A percentile compares a stretch with the other conserved stretches of the same genome.
These are phyloP conservation scores for Saccharomyces uvarum DNA, from an alignment of 1,139 yeast genomes.

Conservation along the genomic window DNA sequence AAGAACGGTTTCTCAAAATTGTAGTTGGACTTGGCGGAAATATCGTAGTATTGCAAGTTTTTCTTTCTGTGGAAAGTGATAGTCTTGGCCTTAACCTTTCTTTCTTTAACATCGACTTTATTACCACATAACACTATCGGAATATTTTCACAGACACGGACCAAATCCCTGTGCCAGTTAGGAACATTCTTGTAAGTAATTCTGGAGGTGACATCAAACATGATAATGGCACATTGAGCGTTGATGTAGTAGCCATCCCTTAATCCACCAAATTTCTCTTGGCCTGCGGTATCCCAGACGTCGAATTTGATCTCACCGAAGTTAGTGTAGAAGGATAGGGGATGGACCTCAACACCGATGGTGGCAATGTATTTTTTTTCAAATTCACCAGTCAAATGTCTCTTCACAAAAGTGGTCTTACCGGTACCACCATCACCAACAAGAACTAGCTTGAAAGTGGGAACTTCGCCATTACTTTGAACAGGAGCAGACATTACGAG, in stretches of 20 bases:
- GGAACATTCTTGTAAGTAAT: constrained; percentile 99
- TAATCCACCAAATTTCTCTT: constrained; percentile 98
- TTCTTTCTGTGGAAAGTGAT: constrained; percentile 99
- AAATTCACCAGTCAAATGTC: constrained; percentile 99
- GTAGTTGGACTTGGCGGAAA: constrained; percentile 98
- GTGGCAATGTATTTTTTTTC: constrained; percentile 99
- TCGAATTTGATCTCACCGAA: constrained; percentile 98
- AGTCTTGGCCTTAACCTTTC: constrained; percentile 99
- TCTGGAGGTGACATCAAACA: constrained; percentile 99
- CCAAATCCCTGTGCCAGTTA: constrained; percentile 99
- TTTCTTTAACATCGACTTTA: constrained; percentile 99
- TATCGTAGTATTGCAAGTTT: constrained; percentile 98
- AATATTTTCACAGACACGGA: constrained; percentile 98
- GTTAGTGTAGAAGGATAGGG: constrained; percentile 96
- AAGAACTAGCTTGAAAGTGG: constrained; percentile 94
- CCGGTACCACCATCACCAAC: constrained; percentile 99
- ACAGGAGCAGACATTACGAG: not conserved
- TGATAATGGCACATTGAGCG: constrained; percentile 99
- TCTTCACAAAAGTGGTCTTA: constrained; percentile 98
- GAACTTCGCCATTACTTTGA: constrained; percentile 49
- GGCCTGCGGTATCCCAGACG: constrained; percentile 99
- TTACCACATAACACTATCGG: constrained; percentile 99
- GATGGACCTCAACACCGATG: constrained; percentile 98
- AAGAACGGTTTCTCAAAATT: constrained; percentile 99
- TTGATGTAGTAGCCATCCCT: constrained; percentile 99